phyloP scores from a whole-genome alignment of 805 yeast genomes.

The Wickerhamomyces alni region DNA sequence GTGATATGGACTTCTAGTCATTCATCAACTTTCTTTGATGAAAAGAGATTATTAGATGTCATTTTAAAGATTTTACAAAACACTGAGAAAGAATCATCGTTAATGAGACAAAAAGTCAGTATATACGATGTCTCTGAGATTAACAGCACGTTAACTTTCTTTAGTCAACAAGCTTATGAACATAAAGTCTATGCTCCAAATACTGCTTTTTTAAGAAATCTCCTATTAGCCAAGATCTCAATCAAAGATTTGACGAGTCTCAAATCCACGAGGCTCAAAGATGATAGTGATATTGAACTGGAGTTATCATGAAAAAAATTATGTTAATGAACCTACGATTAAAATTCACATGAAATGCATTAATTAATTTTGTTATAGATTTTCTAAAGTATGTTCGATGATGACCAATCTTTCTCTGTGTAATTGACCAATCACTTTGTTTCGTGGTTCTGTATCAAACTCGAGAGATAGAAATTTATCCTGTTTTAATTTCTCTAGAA shows the following conservation, averaged over 20 bases:
- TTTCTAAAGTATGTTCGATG: slow-evolving; percentile 4
- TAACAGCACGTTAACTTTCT: slow-evolving; percentile 16
- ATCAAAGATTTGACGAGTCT: slow-evolving; percentile 3
- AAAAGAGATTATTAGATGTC: slow-evolving; percentile 28
- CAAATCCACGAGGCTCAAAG: not conserved
- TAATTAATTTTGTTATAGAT: not conserved
- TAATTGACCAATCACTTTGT: slow-evolving; percentile 5
- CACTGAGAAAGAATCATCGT: slow-evolving; percentile 8
- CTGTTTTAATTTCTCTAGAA: slow-evolving; percentile 26
- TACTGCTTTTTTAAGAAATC: slow-evolving; percentile 10
- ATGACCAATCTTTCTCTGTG: slow-evolving; percentile 13
- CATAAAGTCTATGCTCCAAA: slow-evolving; percentile 8
- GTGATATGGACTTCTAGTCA: slow-evolving; percentile 18
- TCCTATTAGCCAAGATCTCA: slow-evolving; percentile 15
- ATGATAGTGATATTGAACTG: not conserved
- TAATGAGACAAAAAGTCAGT: slow-evolving; percentile 9
- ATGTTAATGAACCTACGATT: too few species aligned
- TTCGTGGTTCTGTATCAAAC: slow-evolving; percentile 15
- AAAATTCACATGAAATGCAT: not conserved
- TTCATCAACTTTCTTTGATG: slow-evolving; percentile 20
- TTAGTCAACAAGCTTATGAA: slow-evolving; percentile 10
- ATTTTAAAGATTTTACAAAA: slow-evolving; percentile 25
- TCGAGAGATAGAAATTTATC: slow-evolving; percentile 17
- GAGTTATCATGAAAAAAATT: slow-evolving; percentile 5
- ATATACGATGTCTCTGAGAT: slow-evolving; percentile 10